Base-by-base conservation (phyloP, 1,139 yeast species). In the Pneumocystis carinii region DNA sequence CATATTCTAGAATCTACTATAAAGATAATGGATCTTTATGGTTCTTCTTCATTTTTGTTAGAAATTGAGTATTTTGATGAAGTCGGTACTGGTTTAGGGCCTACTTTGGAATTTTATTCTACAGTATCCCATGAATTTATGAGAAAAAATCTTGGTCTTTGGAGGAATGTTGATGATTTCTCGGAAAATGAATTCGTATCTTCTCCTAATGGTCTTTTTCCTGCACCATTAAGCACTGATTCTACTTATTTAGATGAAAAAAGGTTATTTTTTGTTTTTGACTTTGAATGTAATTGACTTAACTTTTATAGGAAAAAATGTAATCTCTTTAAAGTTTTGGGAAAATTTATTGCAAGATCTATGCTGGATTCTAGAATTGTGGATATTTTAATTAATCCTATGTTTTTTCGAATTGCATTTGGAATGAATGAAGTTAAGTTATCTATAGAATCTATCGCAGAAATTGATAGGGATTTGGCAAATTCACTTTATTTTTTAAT, bases 61-160 rank as follows among this genome's bases (percentile, higher is more conserved):
- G 97, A 92, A 70, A 85, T 92, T 65, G 97, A 90, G 71, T 92
- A 87, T 70, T 84, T 81, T 68, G 90, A 86, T 69, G 98, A 92
- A 72, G 96, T 81, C n/a, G 98, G 98, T 14, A 86, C 96, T 0
- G 98, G 98, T 0, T 75, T 90, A 62, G 98, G 98, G 0, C 98
- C 98, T 1, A 92, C 98, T 0, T 77, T 90, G 66, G 98, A 92
- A 73, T 92, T 92, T 71, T 92, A 89, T 71, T 83, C 97, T 0
- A 77, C 80, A 15, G 92, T 88, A 3, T 89, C 97, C 0, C 82
- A 78, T 66, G 92, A 86, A 66, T 89, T 87, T 71, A 77, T 86
- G 1, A 79, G 76, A 66, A 79, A 78, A 64, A 79, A 78, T 62
- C 74, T 85, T 64, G 75, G 74, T 19, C 76, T 92, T 74, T 92